Evolutionary conservation across 805 yeast genomes (phyloP).

Genomic region (Ogataea siamensis): DNA sequence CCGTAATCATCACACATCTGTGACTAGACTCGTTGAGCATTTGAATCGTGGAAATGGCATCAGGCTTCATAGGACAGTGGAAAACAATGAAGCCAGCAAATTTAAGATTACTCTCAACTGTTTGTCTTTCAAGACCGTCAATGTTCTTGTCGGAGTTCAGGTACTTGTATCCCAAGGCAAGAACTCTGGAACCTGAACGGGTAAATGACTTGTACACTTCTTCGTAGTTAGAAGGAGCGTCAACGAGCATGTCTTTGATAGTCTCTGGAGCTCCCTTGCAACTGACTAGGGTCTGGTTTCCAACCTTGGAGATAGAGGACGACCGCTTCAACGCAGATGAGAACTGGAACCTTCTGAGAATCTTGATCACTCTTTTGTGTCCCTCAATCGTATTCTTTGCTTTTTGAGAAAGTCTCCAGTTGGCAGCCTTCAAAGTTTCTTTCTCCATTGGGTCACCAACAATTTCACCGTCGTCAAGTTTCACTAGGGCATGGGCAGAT

Average conservation of each 20-base stretch:
- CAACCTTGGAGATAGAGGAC: slow-evolving; percentile 69
- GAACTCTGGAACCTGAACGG: slow-evolving; percentile 92
- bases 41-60: slow-evolving; percentile 84
- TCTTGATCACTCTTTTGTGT: slow-evolving; percentile 48
- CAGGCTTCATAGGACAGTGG: slow-evolving; percentile 94
- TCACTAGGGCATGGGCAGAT: slow-evolving; percentile 93
- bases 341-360: slow-evolving; percentile 93
- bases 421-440: slow-evolving; percentile 84
- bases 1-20: slow-evolving; percentile 96
- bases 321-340: slow-evolving; percentile 95
- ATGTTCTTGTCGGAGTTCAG: slow-evolving; percentile 48
- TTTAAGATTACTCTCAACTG: slow-evolving; percentile 66
- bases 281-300: slow-evolving; percentile 62
- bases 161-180: slow-evolving; percentile 87
- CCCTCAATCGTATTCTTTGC: slow-evolving; percentile 61
- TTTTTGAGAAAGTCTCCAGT: slow-evolving; percentile 73
- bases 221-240: slow-evolving; percentile 78
- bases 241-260: slow-evolving; percentile 67
- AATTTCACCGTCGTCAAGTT: slow-evolving; percentile 91
- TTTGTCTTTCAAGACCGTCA: slow-evolving; percentile 66
- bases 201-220: slow-evolving; percentile 85
- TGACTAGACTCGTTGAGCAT: slow-evolving; percentile 96
- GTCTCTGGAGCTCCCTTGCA: slow-evolving; percentile 99
- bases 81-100: slow-evolving; percentile 95
- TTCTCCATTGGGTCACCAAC: slow-evolving; percentile 99